Evolutionary conservation across 768 basidiomycete species (phyloP), one percentile per base, ranked within the genome.

Genomic region (Mycena indigotica): DNA sequence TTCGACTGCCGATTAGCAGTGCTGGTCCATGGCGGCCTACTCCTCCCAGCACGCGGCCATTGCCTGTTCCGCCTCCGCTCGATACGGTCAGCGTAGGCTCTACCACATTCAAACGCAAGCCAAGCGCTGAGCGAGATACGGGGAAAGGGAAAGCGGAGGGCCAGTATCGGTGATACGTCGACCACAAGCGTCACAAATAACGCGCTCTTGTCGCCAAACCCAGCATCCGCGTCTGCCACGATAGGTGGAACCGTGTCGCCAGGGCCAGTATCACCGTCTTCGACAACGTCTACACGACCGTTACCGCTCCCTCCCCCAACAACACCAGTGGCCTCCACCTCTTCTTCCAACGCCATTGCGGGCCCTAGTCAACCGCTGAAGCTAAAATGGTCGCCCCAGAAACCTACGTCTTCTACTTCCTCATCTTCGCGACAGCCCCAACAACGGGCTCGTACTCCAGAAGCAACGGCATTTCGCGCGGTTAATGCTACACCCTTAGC

Each of bases 11-110:
- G 30, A 57, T 59, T 16, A 41, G 45, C 52, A 52, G 48, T 53
- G 13, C 55, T 25, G 25, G 35, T 4, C 46, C 56, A 41, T 17
- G 12, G 52, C n/a, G 41, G 28, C 30, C 28, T 21, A 16, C 44
- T 23, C 25, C 32, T 12, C 30, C 23, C 4, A 44, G 32, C 38
- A 3, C 28, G n/a, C 41, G 54, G 2, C 57, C 62, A 5, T 55
- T 59, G 1, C 57, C 62, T 12, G 40, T 57, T 2, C 62, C 62
- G 23, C 62, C 62, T 16, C 62, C 62, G 28, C 54, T 56, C n/a
- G 51, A 58, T 28, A 41, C 57, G 28, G 45, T 50, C 54, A 38
- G 41, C 26, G 41, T 54, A 2, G 49, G 60, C n/a, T 41, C 32
- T 28, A 53, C 52, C 2, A 53, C 56, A 16, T 50, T 55, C 49